Percentiles rank a stretch among this genome's conserved stretches.
phyloP scores from a whole-genome alignment of 306 rosid species.

The Cucumis cinereus region DNA sequence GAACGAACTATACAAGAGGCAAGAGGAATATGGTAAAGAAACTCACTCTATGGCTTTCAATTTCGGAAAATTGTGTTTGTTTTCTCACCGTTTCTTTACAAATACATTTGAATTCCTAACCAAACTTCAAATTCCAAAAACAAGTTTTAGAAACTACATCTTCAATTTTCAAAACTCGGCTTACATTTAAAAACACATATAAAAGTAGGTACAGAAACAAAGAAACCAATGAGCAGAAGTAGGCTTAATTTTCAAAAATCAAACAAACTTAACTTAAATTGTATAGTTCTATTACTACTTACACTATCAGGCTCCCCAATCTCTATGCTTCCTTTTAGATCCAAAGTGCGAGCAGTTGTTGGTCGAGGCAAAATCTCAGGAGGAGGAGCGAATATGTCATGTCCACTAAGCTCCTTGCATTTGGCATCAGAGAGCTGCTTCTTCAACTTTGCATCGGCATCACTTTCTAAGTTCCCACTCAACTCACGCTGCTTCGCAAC shows the following conservation, averaged over 20 bases:
- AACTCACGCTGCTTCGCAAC: constrained; percentile 98
- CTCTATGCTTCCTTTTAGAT: constrained; percentile 72
- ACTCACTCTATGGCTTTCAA: neutral
- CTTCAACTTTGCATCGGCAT: constrained; percentile 51
- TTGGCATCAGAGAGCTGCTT: constrained; percentile 89
- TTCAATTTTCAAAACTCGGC: neutral
- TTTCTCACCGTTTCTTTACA: too few relatives aligned
- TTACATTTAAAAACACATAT: neutral
- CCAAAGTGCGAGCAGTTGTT: constrained; percentile 55
- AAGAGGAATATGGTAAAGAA: neutral
- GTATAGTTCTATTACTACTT: constrained; percentile 10
- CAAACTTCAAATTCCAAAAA: neutral
- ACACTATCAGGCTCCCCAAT: constrained; percentile 59
- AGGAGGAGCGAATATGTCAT: constrained; percentile 93
- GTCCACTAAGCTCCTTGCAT: constrained; percentile 88
- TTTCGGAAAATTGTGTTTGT: neutral
- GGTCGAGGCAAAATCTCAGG: constrained; percentile 88
- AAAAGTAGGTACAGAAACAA: neutral
- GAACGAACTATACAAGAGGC: neutral
- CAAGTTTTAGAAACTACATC: neutral
- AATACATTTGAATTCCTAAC: neutral
- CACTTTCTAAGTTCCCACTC: constrained; percentile 83
- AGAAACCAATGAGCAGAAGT: neutral
- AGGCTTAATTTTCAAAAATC: neutral
- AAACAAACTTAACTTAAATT: neutral